Conservation (phyloP, 345 rosid species). For the Citrus unshiu region DNA sequence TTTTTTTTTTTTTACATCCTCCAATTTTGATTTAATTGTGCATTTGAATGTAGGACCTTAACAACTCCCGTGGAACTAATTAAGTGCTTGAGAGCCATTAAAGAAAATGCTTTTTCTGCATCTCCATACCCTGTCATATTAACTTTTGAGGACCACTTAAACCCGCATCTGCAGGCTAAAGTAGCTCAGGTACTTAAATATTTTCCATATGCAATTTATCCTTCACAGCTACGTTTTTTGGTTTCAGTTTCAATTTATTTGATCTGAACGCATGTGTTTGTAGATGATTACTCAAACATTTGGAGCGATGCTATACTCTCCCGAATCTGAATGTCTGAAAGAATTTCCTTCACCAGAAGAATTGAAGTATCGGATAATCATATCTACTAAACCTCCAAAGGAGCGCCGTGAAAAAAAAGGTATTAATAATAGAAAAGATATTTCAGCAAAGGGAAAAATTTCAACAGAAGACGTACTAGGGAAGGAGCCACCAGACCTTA, state of each 20-base stretch:
- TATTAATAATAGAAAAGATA: constrained; percentile 24
- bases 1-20: neutral
- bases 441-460: constrained; percentile 31
- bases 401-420: constrained; percentile 31
- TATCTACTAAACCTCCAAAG: constrained; percentile 70
- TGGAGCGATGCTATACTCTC: constrained; percentile 44
- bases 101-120: constrained; percentile 57
- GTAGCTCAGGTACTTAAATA: constrained; percentile 59
- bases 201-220: neutral
- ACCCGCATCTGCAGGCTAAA: constrained; percentile 64
- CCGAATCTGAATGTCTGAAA: constrained; percentile 42
- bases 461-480: constrained; percentile 44
- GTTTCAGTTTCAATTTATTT: neutral
- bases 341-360: constrained; percentile 79
- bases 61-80: constrained; percentile 68
- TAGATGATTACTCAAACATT: constrained; percentile 59
- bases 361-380: constrained; percentile 47
- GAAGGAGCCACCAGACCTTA: constrained; percentile 41
- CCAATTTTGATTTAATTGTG: neutral
- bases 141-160: constrained; percentile 78
- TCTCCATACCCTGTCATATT: constrained; percentile 70
- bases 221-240: neutral
- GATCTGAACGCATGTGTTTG: neutral
- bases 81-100: constrained; percentile 65
- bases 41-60: constrained; percentile 57